Evolutionary conservation across 495 filamentous ascomycete genomes (phyloP).

Genomic region (Cercophora scortea): DNA sequence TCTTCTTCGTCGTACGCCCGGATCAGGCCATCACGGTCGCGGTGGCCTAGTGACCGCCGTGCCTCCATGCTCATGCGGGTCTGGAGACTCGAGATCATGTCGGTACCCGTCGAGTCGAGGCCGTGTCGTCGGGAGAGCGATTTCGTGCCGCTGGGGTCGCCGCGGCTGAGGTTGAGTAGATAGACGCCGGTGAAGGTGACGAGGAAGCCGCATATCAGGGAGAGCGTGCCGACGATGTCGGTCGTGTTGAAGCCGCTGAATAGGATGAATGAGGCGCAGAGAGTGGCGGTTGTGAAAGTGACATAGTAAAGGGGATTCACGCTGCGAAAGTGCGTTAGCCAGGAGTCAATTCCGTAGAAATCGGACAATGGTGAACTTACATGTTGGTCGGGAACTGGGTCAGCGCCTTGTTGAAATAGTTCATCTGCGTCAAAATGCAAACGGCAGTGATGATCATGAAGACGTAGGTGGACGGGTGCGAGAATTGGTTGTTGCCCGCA

Average conservation of each 20-base stretch:
- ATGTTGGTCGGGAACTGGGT: slow-evolving; percentile 95
- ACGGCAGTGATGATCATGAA: slow-evolving; percentile 87
- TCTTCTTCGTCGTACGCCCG: slow-evolving; percentile 74
- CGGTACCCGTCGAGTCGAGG: slow-evolving; percentile 75
- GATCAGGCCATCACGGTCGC: slow-evolving; percentile 74
- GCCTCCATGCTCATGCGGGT: slow-evolving; percentile 91
- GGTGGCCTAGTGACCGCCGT: slow-evolving; percentile 45
- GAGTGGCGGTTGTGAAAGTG: slow-evolving; percentile 94
- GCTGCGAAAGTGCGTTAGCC: slow-evolving; percentile 40
- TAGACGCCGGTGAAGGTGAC: slow-evolving; percentile 97
- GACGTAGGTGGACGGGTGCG: slow-evolving; percentile 88
- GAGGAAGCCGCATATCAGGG: slow-evolving; percentile 87
- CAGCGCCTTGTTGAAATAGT: slow-evolving; percentile 98
- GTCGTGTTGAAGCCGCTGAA: slow-evolving; percentile 97
- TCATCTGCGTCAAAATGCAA: slow-evolving; percentile 98
- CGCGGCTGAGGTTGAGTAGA: slow-evolving; percentile 86
- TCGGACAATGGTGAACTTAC: slow-evolving; percentile 35
- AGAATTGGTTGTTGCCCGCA: slow-evolving; percentile 86
- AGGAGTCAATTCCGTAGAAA: not conserved
- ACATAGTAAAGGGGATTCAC: slow-evolving; percentile 99
- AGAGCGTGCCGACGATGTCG: slow-evolving; percentile 82
- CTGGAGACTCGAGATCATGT: slow-evolving; percentile 79
- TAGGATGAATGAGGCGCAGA: slow-evolving; percentile 93
- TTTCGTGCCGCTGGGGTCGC: slow-evolving; percentile 74
- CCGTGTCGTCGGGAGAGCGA: slow-evolving; percentile 56